Conservation (phyloP, 2,329 filamentous ascomycete genomes). For the Trichoderma polysporum region DNA sequence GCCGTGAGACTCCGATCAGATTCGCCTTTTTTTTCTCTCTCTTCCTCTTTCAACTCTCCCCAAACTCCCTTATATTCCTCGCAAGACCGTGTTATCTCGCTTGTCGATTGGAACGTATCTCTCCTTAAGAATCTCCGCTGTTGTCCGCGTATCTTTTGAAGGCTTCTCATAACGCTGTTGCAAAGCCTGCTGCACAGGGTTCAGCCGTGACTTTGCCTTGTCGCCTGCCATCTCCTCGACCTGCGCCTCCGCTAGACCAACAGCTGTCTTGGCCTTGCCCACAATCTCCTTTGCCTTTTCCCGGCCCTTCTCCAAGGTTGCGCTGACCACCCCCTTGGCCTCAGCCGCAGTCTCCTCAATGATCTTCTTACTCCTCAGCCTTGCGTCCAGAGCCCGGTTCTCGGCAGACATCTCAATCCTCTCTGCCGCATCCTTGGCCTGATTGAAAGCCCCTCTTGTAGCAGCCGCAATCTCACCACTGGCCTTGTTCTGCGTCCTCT, state of each 20-base stretch:
- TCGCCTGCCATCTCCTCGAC: constrained; percentile 32
- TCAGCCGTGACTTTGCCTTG: constrained; percentile 28
- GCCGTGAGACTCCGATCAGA: background rate
- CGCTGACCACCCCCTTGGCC: constrained; percentile 40
- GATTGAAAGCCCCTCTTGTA: constrained; percentile 38
- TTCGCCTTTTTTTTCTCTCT: background rate
- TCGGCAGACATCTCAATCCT: constrained; percentile 30
- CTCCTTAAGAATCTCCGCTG: constrained; percentile 54
- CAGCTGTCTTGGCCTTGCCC: constrained; percentile 38
- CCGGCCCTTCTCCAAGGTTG: constrained; percentile 42
- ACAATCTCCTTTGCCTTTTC: constrained; percentile 40
- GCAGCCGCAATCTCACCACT: constrained; percentile 33
- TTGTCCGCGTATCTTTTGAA: constrained; percentile 45
- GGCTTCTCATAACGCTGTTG: constrained; percentile 52
- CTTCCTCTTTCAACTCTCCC: background rate
- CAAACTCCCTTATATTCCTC: constrained; percentile 36
- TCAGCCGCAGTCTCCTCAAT: constrained; percentile 34
- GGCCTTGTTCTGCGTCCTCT: constrained; percentile 34
- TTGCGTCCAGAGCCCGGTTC: constrained; percentile 31
- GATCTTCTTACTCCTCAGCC: constrained; percentile 28
- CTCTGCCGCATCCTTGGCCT: constrained; percentile 32
- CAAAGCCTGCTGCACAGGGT: constrained; percentile 50
- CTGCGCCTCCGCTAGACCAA: constrained; percentile 39
- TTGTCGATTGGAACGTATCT: constrained; percentile 52
- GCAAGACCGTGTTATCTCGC: constrained; percentile 46